phyloP scores from a whole-genome alignment of 306 rosid species.

The Trifolium pratense region DNA sequence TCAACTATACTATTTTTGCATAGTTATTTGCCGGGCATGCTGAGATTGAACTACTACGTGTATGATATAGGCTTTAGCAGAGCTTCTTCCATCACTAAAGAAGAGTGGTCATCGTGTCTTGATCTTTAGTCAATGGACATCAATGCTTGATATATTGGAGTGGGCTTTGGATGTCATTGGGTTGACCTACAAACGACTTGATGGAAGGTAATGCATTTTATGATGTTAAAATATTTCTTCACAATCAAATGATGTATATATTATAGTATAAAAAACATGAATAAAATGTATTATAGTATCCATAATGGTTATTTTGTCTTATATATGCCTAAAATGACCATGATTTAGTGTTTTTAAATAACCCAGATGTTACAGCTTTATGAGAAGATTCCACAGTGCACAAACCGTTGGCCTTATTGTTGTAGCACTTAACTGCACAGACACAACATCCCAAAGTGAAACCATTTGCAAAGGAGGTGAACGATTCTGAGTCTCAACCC shows the following conservation, averaged over 20 bases:
- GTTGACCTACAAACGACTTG: slow-evolving; percentile 84
- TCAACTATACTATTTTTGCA: slow-evolving; percentile 12
- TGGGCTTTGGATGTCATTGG: slow-evolving; percentile 97
- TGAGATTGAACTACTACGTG: slow-evolving; percentile 41
- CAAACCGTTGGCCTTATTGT: background rate
- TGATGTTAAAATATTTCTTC: background rate
- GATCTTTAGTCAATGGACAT: slow-evolving; percentile 97
- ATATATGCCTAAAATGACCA: background rate
- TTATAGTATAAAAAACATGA: too few relatives aligned
- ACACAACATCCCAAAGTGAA: background rate
- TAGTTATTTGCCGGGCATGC: slow-evolving; percentile 35
- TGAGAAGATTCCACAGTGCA: background rate
- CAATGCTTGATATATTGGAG: slow-evolving; percentile 97
- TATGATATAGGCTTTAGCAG: slow-evolving; percentile 67
- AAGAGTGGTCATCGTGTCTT: slow-evolving; percentile 81
- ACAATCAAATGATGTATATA: background rate
- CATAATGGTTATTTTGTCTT: background rate
- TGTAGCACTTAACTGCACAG: background rate
- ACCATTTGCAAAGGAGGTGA: background rate
- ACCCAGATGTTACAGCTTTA: background rate
- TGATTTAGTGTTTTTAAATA: background rate
- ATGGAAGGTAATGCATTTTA: slow-evolving; percentile 78
- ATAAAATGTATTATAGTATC: too few relatives aligned
- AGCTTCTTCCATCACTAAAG: slow-evolving; percentile 83
- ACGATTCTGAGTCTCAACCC: background rate